Evolutionary conservation across 2,329 filamentous ascomycete genomes (phyloP).

Genomic region (Cryoendolithus antarcticus): DNA sequence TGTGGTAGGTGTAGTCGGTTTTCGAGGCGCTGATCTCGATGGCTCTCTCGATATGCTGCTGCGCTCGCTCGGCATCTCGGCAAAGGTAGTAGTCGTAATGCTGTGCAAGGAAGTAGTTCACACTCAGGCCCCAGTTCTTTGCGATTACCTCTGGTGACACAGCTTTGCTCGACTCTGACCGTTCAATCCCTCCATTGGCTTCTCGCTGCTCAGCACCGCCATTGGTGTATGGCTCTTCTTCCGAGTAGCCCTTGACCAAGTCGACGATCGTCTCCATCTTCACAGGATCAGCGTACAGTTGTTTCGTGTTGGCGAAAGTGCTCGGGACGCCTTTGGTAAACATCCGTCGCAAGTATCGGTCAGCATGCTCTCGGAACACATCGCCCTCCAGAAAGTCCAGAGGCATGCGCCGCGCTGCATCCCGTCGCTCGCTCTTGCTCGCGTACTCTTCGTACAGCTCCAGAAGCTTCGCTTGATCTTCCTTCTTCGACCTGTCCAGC

Average conservation of each 20-base stretch:
- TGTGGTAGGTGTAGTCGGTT: conserved; percentile 83
- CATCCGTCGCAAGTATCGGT: conserved; percentile 70
- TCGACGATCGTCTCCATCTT: conserved; percentile 69
- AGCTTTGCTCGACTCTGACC: conserved; percentile 29
- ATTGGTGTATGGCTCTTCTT: conserved; percentile 18
- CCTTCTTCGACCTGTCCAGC: conserved; percentile 47
- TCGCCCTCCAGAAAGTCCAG: conserved; percentile 79
- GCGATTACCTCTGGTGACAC: conserved; percentile 38
- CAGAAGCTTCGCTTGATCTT: conserved; percentile 57
- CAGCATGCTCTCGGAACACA: conserved; percentile 65
- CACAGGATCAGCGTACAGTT: conserved; percentile 64
- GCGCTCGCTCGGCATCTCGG: conserved; percentile 70
- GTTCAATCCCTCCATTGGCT: conserved; percentile 23
- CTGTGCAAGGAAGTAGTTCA: conserved; percentile 86
- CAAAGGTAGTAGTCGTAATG: conserved; percentile 92
- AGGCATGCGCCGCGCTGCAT: conserved; percentile 75
- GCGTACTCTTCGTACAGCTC: conserved; percentile 74
- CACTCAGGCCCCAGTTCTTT: conserved; percentile 57
- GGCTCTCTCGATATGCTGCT: conserved; percentile 70
- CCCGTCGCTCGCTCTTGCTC: conserved; percentile 66
- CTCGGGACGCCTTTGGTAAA: conserved; percentile 88
- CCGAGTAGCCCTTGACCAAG: conserved; percentile 66
- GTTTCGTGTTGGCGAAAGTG: conserved; percentile 92
- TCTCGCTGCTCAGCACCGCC: conserved; percentile 13
- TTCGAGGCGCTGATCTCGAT: conserved; percentile 67